Evolutionary conservation across 805 yeast genomes (phyloP), one percentile per base, ranked within the genome.

Genomic region (Wickerhamiella cacticola): DNA sequence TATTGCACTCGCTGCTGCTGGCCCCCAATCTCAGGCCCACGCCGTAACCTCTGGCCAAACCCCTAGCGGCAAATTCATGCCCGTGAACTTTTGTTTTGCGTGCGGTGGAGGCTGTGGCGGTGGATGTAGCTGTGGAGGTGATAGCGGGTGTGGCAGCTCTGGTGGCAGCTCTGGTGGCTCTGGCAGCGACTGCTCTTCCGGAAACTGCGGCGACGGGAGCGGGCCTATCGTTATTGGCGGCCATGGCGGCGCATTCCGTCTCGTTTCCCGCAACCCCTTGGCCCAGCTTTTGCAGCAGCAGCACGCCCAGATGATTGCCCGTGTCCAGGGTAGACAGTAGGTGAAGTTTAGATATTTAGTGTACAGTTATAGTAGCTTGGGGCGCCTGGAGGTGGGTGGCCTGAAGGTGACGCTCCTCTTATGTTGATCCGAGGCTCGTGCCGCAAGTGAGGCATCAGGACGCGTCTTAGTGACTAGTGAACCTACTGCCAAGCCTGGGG

Each of bases 1-100:
- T 16, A 6, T 23, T 8, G 46, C 39, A n/a, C n/a, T n/a, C 25
- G 45, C 45, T 18, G 35, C 45, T 18, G 34, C 45, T 31, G 34
- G n/a, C 23, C 15, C 33, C 34, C 26, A 18, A 19, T 13, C 34
- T 15, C 34, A 29, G 34, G 8, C 34, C 15, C n/a, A 9, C 15
- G 8, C 36, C 10, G 21, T 31, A 5, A 19, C n/a, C n/a, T n/a
- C n/a, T n/a, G n/a, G 16, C 36, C 18, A 31, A 8, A 9, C 36
- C 36, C 36, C n/a, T 7, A 15, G n/a, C n/a, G n/a, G 36, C 18
- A 31, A 31, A 10, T 31, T 5, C 36, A 13, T 31, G 36, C 36
- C 36, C 19, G 36, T 31, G 10, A 31, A 31, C 36, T 31, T 31
- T 15, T 31, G 36, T 19, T 31, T 31, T 31, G 3, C n/a, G 5